Evolutionary conservation across 768 basidiomycete genomes (phyloP), one percentile per base, ranked within the genome.

Genomic region (Hygrocybe coccinea): DNA sequence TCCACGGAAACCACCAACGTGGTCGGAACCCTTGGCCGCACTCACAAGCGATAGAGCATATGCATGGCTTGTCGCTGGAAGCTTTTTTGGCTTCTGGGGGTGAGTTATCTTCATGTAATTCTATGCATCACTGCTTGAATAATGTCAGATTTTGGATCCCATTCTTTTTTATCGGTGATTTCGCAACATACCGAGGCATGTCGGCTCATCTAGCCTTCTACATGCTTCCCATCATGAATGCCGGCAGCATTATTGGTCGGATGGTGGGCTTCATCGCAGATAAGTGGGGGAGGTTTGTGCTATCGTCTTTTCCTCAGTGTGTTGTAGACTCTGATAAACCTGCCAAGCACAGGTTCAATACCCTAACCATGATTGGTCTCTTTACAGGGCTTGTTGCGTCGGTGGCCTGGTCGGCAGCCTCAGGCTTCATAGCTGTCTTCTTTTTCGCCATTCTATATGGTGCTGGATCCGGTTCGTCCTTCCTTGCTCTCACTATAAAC

Each of bases 201-300:
- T 33, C 24, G 24, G 33, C 25, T 45, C 33, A 39, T 4, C 3
- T 44, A 12, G 43, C 53, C 21, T 54, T 54, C 17, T 54, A 54
- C 53, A 54, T 45, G n/a, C 25, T 54, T 14, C 45, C 53, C 6
- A 22, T 54, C 29, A 46, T 54, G 53, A 54, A 54, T 24, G 41
- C 53, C 15, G 53, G 43, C 17, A 44, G 43, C 43, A 24, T 24
- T 9, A 24, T 44, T 1, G 43, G 43, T 24, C 43, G 43, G 17
- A 19, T 44, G 43, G n/a, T 44, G 24, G 43, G 43, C 43, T 44
- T 24, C 12, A n/a, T 44, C 43, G 43, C 43, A 24, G 43, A 44
- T 6, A 44, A 17, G 43, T 44, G 43, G 43, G 43, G 43, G 17
- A 44, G 43, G 43, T 44, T 15, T 15, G 14, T 21, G 9, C n/a